phyloP scores from a whole-genome alignment of 2,329 filamentous ascomycete species.

The Colletotrichum tabaci region DNA sequence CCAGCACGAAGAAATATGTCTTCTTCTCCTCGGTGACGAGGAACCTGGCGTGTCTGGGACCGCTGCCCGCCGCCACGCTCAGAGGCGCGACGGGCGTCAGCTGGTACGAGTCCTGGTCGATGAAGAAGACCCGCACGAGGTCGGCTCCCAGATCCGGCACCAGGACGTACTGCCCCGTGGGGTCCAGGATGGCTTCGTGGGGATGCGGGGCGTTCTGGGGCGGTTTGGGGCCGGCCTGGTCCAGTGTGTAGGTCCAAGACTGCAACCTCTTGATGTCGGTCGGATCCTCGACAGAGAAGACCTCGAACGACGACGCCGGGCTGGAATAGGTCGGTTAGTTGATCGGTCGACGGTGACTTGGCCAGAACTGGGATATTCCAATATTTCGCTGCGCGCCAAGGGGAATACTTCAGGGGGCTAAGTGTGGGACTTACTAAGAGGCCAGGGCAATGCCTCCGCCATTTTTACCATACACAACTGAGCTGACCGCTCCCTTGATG shows the following conservation, averaged over 20 bases:
- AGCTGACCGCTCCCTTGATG: conserved; percentile 42
- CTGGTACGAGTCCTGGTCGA: conserved; percentile 35
- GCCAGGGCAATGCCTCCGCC: conserved; percentile 41
- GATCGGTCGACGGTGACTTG: background rate
- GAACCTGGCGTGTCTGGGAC: conserved; percentile 64
- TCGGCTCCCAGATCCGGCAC: conserved; percentile 40
- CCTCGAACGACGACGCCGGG: conserved; percentile 33
- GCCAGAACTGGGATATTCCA: no score
- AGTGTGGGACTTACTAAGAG: conserved; percentile 42
- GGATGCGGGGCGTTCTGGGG: conserved; percentile 39
- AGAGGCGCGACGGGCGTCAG: conserved; percentile 36
- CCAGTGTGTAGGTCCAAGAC: conserved; percentile 54
- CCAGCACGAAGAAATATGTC: conserved; percentile 71
- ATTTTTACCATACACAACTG: conserved; percentile 39
- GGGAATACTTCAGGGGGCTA: background rate
- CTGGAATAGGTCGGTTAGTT: conserved; percentile 14
- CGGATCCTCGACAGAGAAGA: conserved; percentile 38
- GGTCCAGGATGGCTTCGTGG: conserved; percentile 42
- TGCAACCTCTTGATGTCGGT: conserved; percentile 39
- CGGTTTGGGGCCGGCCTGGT: conserved; percentile 58
- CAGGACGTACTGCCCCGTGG: conserved; percentile 39
- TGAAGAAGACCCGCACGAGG: conserved; percentile 36
- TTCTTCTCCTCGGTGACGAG: conserved; percentile 59
- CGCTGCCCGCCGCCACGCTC: conserved; percentile 29
- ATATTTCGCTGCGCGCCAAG: background rate